Conservation (phyloP, 768 basidiomycete genomes). For the Russula vinacea region DNA sequence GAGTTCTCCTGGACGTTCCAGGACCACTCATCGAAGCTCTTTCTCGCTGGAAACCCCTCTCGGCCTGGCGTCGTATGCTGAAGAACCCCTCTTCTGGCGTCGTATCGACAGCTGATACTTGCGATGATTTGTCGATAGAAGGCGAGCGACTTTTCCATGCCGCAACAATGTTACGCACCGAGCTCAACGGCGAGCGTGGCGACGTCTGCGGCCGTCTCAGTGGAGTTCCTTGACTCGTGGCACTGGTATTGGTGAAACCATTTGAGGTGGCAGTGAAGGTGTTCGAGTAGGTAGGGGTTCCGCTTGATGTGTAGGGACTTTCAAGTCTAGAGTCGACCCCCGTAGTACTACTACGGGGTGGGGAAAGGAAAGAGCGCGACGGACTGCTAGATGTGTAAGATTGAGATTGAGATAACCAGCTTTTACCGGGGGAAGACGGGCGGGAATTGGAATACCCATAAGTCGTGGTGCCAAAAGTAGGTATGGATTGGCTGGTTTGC, state of each 20-base stretch:
- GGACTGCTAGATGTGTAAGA: conserved; percentile 28
- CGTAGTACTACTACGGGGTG: conserved; percentile 36
- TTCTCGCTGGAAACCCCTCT: conserved; percentile 37
- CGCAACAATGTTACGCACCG: conserved; percentile 74
- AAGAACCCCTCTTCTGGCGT: conserved; percentile 46
- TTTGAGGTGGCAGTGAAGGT: conserved; percentile 42
- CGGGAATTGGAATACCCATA: conserved; percentile 44
- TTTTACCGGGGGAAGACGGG: conserved; percentile 49
- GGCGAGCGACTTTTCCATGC: conserved; percentile 78
- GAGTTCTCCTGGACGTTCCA: conserved; percentile 19
- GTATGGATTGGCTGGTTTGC: conserved; percentile 42
- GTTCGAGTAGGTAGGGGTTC: conserved; percentile 36
- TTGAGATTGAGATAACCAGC: conserved; percentile 37
- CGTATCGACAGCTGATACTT: conserved; percentile 14
- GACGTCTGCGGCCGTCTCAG: conserved; percentile 60
- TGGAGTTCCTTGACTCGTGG: conserved; percentile 44
- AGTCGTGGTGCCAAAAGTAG: conserved; percentile 40
- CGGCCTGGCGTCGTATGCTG: conserved; percentile 47
- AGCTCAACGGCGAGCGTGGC: conserved; percentile 67
- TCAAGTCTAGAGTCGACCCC: conserved; percentile 38
- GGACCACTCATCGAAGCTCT: conserved; percentile 25
- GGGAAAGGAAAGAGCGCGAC: conserved; percentile 45
- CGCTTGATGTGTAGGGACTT: conserved; percentile 35
- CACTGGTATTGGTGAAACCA: conserved; percentile 38
- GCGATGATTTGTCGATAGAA: conserved; percentile 32